Base-by-base conservation (phyloP, 805 yeast genomes). In the Candida montana region DNA sequence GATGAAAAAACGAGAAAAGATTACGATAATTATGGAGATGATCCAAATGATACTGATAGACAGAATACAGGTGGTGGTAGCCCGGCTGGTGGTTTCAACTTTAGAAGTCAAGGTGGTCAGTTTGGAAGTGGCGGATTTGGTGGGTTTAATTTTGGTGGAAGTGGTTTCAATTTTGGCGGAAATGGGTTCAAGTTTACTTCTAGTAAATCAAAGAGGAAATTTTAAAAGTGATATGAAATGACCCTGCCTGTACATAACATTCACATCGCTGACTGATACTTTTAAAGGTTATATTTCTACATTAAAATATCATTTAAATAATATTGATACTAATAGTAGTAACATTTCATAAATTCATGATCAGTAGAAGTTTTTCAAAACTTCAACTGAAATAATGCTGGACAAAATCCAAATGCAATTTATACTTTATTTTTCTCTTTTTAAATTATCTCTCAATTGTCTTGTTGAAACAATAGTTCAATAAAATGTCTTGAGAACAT, bases 1-100 rank as follows among this genome's bases (percentile, higher is more conserved):
- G 79, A 84, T 50, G 75, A 77, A 2, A 83, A 79, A 34, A 65
- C 74, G 45, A 73, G 80, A 45, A 74, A 67, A 34, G 74, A 79
- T 35, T 91, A 84, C 54, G 96, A 90, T 57, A 47, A 52, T n/a
- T 49, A 67, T 20, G 81, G 81, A 13, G 74, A 69, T 36, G 78
- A 74, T 54, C 78, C 80, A 6, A 71, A 70, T 48, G 72, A 66
- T 44, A 65, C 64, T 2, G 53, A 50, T 28, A 31, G 44, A 26
- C 49, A 41, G 15, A 39, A 31, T 4, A 18, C 41, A 4, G 44
- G 31, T 16, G 40, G 35, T 30, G 37, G 31, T 16, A 31, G 23
- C 17, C 43, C 41, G 26, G 31, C 33, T 24, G 40, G 39, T 15
- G 43, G 43, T 13, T 37, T 31, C 7, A 31, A 30, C n/a, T 36